These are phyloP conservation scores for Biscutella laevigata DNA, from an alignment of 441 rosid genomes.

Conservation along the genomic window DNA sequence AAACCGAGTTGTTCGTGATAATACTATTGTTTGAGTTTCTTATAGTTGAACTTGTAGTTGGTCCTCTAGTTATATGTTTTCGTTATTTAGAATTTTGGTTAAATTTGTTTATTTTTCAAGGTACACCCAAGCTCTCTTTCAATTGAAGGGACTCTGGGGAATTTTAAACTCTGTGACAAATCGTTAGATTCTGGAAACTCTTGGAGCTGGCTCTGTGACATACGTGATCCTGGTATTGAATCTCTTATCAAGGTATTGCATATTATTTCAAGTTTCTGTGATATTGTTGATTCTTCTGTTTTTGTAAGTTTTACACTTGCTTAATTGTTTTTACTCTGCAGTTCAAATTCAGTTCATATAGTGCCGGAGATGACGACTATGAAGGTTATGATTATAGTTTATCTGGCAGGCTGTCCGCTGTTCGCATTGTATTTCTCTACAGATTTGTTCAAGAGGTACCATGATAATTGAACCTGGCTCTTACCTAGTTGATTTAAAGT, in stretches of 20 bases:
- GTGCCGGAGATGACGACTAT: slow-evolving; percentile 94
- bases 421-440: slow-evolving; percentile 91
- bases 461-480: slow-evolving; percentile 9
- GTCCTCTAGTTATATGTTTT: slow-evolving; percentile 6
- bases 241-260: slow-evolving; percentile 80
- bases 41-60: neutral
- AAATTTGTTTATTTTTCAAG: slow-evolving; percentile 35
- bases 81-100: slow-evolving; percentile 15
- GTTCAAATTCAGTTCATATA: slow-evolving; percentile 84
- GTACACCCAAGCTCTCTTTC: slow-evolving; percentile 91
- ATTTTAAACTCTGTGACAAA: slow-evolving; percentile 93
- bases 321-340: slow-evolving; percentile 35
- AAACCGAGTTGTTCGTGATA: slow-evolving; percentile 11
- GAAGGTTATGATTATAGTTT: slow-evolving; percentile 96
- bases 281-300: slow-evolving; percentile 9
- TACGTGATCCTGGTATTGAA: slow-evolving; percentile 93
- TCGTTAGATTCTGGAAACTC: slow-evolving; percentile 68
- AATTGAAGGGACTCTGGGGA: slow-evolving; percentile 89
- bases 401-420: slow-evolving; percentile 88
- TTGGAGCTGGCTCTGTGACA: slow-evolving; percentile 99
- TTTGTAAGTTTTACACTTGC: slow-evolving; percentile 9
- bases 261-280: slow-evolving; percentile 4
- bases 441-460: slow-evolving; percentile 97
- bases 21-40: slow-evolving; percentile 1
- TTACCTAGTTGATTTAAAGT: slow-evolving; percentile 9